A percentile compares a stretch with the other conserved stretches of the same genome.
phyloP scores from a whole-genome alignment of 768 basidiomycete genomes.

The Lactarius hatsudake region DNA sequence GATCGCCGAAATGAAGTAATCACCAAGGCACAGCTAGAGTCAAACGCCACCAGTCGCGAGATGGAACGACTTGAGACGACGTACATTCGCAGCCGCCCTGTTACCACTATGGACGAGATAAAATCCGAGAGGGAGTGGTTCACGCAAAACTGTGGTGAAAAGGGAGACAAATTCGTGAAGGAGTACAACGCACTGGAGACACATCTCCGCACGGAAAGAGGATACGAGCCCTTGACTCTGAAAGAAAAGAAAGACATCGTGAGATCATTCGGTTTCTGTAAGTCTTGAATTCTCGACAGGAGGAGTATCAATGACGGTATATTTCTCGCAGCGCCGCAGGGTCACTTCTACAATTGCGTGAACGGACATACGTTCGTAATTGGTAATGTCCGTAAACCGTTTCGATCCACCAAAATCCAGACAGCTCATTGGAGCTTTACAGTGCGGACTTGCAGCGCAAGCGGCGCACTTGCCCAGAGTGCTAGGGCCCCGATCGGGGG shows the following conservation, averaged over 20 bases:
- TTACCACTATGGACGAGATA: slow-evolving; percentile 19
- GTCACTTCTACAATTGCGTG: slow-evolving; percentile 37
- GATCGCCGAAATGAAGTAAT: background rate
- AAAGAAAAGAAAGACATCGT: slow-evolving; percentile 32
- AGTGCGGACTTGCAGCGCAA: slow-evolving; percentile 61
- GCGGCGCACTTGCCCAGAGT: slow-evolving; percentile 56
- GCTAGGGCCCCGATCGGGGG: slow-evolving; percentile 55
- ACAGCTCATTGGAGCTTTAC: background rate
- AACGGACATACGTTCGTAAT: slow-evolving; percentile 67
- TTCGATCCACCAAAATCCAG: background rate
- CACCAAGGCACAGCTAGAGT: background rate
- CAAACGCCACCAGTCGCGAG: background rate
- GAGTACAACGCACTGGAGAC: slow-evolving; percentile 29
- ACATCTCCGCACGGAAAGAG: slow-evolving; percentile 25
- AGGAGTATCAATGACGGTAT: background rate
- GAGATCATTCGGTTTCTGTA: slow-evolving; percentile 32
- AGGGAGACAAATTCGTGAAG: slow-evolving; percentile 27
- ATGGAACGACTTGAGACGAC: slow-evolving; percentile 2
- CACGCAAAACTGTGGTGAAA: slow-evolving; percentile 29
- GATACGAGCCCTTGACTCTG: slow-evolving; percentile 30
- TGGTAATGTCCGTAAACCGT: slow-evolving; percentile 41
- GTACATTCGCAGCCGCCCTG: slow-evolving; percentile 32
- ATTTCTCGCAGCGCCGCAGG: slow-evolving; percentile 28
- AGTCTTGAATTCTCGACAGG: background rate
- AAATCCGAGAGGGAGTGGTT: slow-evolving; percentile 32